Evolutionary conservation across 2,329 filamentous ascomycete genomes (phyloP), one percentile per base, ranked within the genome.

Genomic region (Zymoseptoria crescenta): DNA sequence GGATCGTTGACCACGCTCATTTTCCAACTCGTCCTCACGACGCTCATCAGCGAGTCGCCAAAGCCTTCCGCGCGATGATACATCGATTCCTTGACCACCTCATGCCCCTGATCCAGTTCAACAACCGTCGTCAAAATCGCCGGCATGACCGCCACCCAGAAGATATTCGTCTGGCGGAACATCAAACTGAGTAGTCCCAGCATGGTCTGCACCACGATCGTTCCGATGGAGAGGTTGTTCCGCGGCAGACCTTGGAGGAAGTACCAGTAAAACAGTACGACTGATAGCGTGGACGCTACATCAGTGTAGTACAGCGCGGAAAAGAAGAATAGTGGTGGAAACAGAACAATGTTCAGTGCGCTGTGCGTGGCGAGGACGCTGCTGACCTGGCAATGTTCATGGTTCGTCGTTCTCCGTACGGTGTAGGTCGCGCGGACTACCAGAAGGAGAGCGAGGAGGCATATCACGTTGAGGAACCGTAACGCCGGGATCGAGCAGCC

Each of bases 261-360:
- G 65, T 74, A 74, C 49, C 81, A 76, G 69, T 92, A 94, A 0
- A 85, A 83, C 1, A 84, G 72, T 8, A 96, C 75, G 0, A 96
- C 89, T 1, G 85, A 80, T 7, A 89, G 78, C 0, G 91, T 89
- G 0, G 93, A 95, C 55, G 89, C 80, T 2, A 96, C 82, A 73
- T 99, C 94, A 0, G 94, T 99, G 73, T 99, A 99, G 74, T 96
- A 99, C 7, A 99, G 78, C 0, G 85, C 91, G 0, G 91, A 94
- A 74, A 99, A 99, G 80, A 99, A 99, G 79, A 96, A 96, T 0
- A 99, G 73, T 0, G 92, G 84, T 0, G 94, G 94, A 62, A 97
- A 96, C 0, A 96, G 78, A 19, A 85, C 85, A 49, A 96, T 83
- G 65, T 96, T 96, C 65, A 94, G 69, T 2, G 87, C 88, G 0